phyloP scores from a whole-genome alignment of 306 rosid genomes.

The Cajanus cajan region DNA sequence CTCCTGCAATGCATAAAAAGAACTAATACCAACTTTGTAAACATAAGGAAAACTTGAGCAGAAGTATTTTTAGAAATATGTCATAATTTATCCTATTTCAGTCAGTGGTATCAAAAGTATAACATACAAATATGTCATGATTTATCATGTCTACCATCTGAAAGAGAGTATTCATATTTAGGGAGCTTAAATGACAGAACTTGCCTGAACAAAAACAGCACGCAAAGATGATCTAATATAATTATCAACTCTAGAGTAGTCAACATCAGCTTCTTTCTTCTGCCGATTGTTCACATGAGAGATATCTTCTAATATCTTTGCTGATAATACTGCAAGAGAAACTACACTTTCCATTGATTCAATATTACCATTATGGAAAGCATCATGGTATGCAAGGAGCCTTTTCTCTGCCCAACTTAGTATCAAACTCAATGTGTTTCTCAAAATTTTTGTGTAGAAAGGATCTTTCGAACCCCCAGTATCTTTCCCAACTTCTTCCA shows the following conservation, averaged over 20 bases:
- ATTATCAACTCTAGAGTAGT: slow-evolving; percentile 57
- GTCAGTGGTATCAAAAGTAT: slow-evolving; percentile 22
- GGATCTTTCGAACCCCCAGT: slow-evolving; percentile 51
- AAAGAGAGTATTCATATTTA: slow-evolving; percentile 18
- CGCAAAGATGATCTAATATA: slow-evolving; percentile 79
- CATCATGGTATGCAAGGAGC: slow-evolving; percentile 71
- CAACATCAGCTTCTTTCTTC: slow-evolving; percentile 52
- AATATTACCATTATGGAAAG: slow-evolving; percentile 63
- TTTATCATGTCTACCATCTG: slow-evolving; percentile 6
- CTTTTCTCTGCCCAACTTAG: slow-evolving; percentile 79
- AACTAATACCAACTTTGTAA: background rate
- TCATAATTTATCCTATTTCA: background rate
- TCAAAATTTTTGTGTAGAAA: slow-evolving; percentile 45
- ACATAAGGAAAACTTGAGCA: background rate
- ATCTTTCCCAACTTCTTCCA: slow-evolving; percentile 77
- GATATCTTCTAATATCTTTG: slow-evolving; percentile 57
- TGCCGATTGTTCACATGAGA: slow-evolving; percentile 50
- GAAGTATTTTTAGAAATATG: background rate
- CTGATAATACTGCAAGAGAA: slow-evolving; percentile 69
- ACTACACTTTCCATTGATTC: slow-evolving; percentile 74
- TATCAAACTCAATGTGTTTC: slow-evolving; percentile 53
- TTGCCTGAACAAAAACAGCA: slow-evolving; percentile 79
- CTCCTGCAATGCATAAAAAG: background rate
- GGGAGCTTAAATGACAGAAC: slow-evolving; percentile 40
- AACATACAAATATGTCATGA: slow-evolving; percentile 28